Evolutionary conservation across 371 early-diverging fungal species (phyloP), one percentile per base, ranked within the genome.

Genomic region (Haplosporangium sp.): DNA sequence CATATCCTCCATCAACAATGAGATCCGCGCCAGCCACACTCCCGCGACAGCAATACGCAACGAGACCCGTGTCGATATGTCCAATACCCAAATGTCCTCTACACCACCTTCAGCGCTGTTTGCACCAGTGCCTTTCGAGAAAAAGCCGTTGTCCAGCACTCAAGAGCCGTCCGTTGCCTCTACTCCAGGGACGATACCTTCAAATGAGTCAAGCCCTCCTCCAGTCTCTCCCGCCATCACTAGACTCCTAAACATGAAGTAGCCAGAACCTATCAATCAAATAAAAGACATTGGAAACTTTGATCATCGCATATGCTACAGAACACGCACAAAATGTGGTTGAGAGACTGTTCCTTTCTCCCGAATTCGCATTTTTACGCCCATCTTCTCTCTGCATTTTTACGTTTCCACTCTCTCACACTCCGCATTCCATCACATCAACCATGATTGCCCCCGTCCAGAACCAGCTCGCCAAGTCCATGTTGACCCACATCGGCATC

Each of bases 391-490:
- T 55, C 53, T 60, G 52, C 38, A 14, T 55, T 52, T 21, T 40
- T 47, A 50, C 20, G n/a, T 18, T 51, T 38, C 38, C 50, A 21
- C 48, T 67, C 47, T n/a, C 20, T 51, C 23, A 45, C 57, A 36
- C n/a, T 47, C 14, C 46, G 13, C 47, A 55, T 13, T 14, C 54
- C 11, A 55, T 38, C 50, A 46, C 59, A 36, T 23, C 52, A 63
- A 62, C 41, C 50, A 69, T 74, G 75, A 51, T 69, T 20, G 75
- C 75, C 55, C 75, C 75, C 56, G 62, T 62, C 50, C 50, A 69
- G 66, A 74, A 69, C 69, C 60, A 61, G 58, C 75, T 74, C 59
- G 69, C 58, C 55, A 76, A 71, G 77, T 59, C 62, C 37, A 76
- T 76, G 77, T 42, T 76, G 62, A 51, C 54, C 55, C 76, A 75